These are phyloP conservation scores for Epichloe elymi DNA, from an alignment of 2,329 filamentous ascomycete genomes.

Conservation along the genomic window DNA sequence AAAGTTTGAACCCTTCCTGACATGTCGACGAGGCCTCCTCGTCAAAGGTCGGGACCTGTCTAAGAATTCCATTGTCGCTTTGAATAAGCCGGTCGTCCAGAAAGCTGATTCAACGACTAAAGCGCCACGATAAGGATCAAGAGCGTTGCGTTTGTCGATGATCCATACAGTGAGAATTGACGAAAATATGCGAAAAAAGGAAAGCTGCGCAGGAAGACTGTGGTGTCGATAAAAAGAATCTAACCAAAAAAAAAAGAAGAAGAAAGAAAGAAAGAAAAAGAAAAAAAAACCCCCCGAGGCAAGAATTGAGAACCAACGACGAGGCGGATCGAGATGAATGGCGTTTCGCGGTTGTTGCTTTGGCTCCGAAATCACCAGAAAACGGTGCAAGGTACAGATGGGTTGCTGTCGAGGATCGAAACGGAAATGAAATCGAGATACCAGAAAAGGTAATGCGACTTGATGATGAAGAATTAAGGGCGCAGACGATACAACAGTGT, in stretches of 20 bases:
- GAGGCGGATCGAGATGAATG: not conserved
- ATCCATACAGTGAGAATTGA: slow-evolving; percentile 2
- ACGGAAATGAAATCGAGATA: not conserved
- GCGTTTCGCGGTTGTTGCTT: not conserved
- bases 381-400: not conserved
- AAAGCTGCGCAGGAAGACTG: slow-evolving; percentile 14
- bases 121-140: not conserved
- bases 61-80: not conserved
- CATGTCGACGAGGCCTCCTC: not conserved
- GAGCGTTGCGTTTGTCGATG: not conserved
- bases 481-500: not conserved
- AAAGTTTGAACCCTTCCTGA: not conserved
- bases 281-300: slow-evolving; percentile 7
- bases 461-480: not conserved
- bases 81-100: not conserved
- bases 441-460: not conserved
- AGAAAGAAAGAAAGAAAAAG: slow-evolving; percentile 11
- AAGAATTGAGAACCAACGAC: not conserved
- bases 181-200: not conserved
- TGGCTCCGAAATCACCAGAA: not conserved
- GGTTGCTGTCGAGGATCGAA: not conserved
- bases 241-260: slow-evolving; percentile 18
- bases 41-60: not conserved
- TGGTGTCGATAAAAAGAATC: slow-evolving; percentile 15
- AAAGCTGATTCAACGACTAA: not conserved